Base-by-base conservation (phyloP, 176 grass and related monocot species). In the Paspalum notatum region DNA sequence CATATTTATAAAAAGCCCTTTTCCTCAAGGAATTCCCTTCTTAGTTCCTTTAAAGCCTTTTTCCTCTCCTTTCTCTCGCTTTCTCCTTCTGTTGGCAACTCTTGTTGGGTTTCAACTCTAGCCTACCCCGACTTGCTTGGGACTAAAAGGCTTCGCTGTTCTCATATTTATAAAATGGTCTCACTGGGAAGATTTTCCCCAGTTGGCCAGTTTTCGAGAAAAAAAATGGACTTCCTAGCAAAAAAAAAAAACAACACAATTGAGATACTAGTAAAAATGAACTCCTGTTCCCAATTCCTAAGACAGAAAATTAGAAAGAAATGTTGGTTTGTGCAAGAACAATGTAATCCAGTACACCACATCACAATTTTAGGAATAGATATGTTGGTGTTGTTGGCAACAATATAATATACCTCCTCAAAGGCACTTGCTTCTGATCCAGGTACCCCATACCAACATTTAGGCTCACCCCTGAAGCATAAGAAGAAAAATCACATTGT, bases 391-490 rank as follows among this genome's bases (percentile, higher is more conserved):
- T 66, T 63, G 24, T 2, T 20, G n/a, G 24, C 37, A 65, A 66
- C 16, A 53, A 56, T 68, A 80, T 47, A 84, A 77, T 68, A n/a
- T 94, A 97, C 94, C 91, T 85, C 76, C 83, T 97, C 94, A 94
- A 97, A 97, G 84, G 89, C 87, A 92, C 69, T 85, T 26, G 91
- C 91, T 87, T 89, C 87, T 54, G 79, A 83, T 84, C 91, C 94
- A 90, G 94, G 94, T 16, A 97, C 91, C 46, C 94, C 94, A 80
- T 97, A 97, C 94, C 94, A 97, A 83, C 89, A 97, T 82, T 97
- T 94, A 43, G 91, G 89, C 64, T 92, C 91, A 6, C 94, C 94
- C 94, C 94, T 97, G 83, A 94, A 88, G 91, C 79, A 85, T 76
- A 75, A 37, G 42, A 66, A 39, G 51, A 64, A 94, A 65, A 86